phyloP scores from a whole-genome alignment of 345 rosid genomes.

The Firmiana major region DNA sequence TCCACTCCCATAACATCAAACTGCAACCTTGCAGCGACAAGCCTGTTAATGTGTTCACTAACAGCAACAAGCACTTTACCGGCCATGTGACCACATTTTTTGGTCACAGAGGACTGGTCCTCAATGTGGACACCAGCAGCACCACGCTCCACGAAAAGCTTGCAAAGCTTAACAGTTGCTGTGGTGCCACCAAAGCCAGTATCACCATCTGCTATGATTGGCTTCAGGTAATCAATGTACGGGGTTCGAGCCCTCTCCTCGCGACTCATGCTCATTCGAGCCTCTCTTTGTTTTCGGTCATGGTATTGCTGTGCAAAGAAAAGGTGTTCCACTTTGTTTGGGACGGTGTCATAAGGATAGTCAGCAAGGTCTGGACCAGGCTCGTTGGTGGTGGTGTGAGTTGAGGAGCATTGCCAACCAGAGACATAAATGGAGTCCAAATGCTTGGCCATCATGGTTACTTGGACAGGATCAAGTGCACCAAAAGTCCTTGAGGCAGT shows the following conservation, averaged over 20 bases:
- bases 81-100: conserved; percentile 97
- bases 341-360: conserved; percentile 93
- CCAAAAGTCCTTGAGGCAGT: conserved; percentile 93
- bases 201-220: conserved; percentile 97
- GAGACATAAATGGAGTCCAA: conserved; percentile 86
- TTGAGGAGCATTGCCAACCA: conserved; percentile 99
- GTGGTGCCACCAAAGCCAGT: conserved; percentile 95
- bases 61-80: conserved; percentile 92
- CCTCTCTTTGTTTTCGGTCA: conserved; percentile 89
- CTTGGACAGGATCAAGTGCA: conserved; percentile 92
- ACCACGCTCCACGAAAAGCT: conserved; percentile 90
- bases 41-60: conserved; percentile 86
- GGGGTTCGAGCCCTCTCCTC: conserved; percentile 85
- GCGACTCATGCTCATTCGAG: conserved; percentile 81
- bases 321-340: conserved; percentile 91
- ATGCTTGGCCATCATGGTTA: conserved; percentile 96
- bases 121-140: conserved; percentile 96
- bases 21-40: conserved; percentile 91
- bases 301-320: conserved; percentile 94
- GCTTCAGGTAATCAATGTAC: conserved; percentile 82
- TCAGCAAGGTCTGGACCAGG: conserved; percentile 99
- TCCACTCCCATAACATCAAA: conserved; percentile 94
- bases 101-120: conserved; percentile 92
- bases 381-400: conserved; percentile 82
- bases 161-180: conserved; percentile 92